Evolutionary conservation across 2,329 filamentous ascomycete species (phyloP).

Genomic region (Colletotrichum sp.): DNA sequence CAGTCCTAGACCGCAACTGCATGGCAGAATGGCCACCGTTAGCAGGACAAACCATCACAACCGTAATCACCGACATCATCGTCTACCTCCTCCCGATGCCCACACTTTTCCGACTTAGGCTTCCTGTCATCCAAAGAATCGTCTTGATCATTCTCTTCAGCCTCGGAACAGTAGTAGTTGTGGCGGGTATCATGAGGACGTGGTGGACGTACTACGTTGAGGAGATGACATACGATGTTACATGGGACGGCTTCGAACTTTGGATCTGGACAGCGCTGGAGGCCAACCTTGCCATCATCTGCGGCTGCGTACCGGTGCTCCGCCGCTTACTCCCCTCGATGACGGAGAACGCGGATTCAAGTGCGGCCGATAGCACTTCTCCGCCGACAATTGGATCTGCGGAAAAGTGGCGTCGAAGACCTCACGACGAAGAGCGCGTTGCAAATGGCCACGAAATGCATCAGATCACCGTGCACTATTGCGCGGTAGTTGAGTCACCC

Average conservation of each 20-base stretch:
- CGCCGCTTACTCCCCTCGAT: neutral
- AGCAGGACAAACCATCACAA: conserved; percentile 34
- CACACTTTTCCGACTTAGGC: conserved; percentile 33
- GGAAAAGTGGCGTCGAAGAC: neutral
- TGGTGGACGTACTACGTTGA: conserved; percentile 38
- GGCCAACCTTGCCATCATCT: conserved; percentile 45
- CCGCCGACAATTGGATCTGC: neutral
- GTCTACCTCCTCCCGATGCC: conserved; percentile 43
- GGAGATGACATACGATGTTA: conserved; percentile 40
- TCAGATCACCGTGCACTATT: neutral
- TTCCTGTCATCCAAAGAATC: conserved; percentile 37
- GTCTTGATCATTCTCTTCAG: conserved; percentile 41
- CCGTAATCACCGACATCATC: conserved; percentile 36
- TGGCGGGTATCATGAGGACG: conserved; percentile 38
- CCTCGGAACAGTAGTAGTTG: conserved; percentile 40
- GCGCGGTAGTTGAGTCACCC: neutral
- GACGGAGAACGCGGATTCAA: neutral
- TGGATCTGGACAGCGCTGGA: conserved; percentile 49
- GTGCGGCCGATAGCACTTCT: neutral
- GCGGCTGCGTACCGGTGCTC: conserved; percentile 32
- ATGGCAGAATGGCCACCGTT: conserved; percentile 31
- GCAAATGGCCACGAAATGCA: neutral
- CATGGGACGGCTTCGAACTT: conserved; percentile 43
- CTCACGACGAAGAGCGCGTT: neutral
- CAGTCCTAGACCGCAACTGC: conserved; percentile 26